Base-by-base conservation (phyloP, 345 rosid species). In the Acer saccharum region DNA sequence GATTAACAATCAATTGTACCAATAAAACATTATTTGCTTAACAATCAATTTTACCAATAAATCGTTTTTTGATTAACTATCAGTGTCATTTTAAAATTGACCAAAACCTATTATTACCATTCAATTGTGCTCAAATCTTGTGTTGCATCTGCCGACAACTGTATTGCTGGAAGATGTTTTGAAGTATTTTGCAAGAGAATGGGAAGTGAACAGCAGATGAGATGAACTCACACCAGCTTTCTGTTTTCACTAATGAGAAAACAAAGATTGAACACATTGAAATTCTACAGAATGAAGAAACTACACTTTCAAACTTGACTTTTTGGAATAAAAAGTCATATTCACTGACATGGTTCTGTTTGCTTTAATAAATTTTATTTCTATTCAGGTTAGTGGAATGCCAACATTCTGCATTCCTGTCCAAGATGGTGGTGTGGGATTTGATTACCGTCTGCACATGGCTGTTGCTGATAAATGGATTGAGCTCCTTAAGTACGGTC, bases 401-500 rank as follows among this genome's bases (percentile, higher is more conserved):
- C 99, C 99, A 87, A 89, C 97, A 27, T 91, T 95, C 77, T 89
- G 98, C 84, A 75, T 95, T 80, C 93, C 98, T 80, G 89, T 92
- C 60, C 77, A 88, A 83, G 97, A 93, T 81, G 99, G 98, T 72
- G 99, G 99, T 41, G 90, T 95, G 73, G 99, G 99, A 81, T 95
- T 95, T 81, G 97, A 95, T 87, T 95, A 93, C 83, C 97, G 99
- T 65, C 87, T 95, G 76, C 99, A 95, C 66, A 95, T 95, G 99
- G 98, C 98, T 35, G 81, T 95, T 74, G 94, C 99, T 50, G 99
- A 95, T 84, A 95, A 95, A 82, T 95, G 99, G 99, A 95, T 95
- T 70, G 96, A 93, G 85, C 85, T 95, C 79, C 97, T 95, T 58
- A 78, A 95, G 99, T 93, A 88, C 70, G 88, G 79, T 71, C 29